Evolutionary conservation across 192 early-diverging fungal species (phyloP), one percentile per base, ranked within the genome.

Genomic region (Phycomyces blakesleeanus): DNA sequence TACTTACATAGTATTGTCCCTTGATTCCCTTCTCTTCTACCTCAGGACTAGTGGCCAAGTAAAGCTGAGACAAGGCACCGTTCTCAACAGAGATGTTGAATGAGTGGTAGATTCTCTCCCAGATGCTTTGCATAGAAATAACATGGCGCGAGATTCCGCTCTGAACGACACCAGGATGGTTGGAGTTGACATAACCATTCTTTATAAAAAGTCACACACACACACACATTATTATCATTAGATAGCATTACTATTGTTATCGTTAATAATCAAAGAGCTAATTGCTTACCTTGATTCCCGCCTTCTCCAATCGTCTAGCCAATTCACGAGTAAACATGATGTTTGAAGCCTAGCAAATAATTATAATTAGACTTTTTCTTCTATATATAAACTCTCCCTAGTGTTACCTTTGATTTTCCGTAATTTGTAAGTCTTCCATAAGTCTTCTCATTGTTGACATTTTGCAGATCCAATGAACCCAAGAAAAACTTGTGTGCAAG

Each of bases 41-140:
- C 55, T 85, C 74, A 22, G 81, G 81, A 22, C 77, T 79, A 0
- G 79, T 74, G 7, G 83, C 77, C 59, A 74, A 63, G 52, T 83
- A 85, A 3, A 81, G 42, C 47, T 75, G 75, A 1, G 73, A 79
- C 26, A 81, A 29, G 0, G 81, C 73, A 20, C 83, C 83, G 54
- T 78, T 65, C 11, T 71, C 79, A 14, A 73, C 49, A 0, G 27
- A 64, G 2, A 66, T 39, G 0, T 66, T 63, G 52, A 76, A 59
- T 0, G 6, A 12, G 8, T 53, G 60, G 29, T 25, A 52, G n/a
- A 69, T 12, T 12, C 12, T 29, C 9, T 53, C 47, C 5, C 61
- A 0, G 5, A 63, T 41, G 3, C 22, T 26, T 1, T 27, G 44
- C 11, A 25, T 11, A 20, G 3, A 20, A 39, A 71, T 2, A 38